A percentile compares a stretch with the other conserved stretches of the same genome.
Evolutionary conservation across 306 rosid species (phyloP).

Genomic region (Malus sylvestris): DNA sequence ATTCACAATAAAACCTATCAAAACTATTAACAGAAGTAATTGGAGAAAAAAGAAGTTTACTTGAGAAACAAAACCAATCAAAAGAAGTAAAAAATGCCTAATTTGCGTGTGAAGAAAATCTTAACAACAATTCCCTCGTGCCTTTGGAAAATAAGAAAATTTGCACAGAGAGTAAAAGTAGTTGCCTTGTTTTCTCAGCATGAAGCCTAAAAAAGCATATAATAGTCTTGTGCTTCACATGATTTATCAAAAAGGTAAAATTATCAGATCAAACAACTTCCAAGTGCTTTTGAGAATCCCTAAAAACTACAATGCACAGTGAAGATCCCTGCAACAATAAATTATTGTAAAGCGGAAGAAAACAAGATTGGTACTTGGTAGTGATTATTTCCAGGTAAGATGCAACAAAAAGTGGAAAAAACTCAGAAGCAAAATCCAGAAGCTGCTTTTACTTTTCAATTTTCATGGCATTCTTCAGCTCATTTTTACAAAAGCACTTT

Average conservation of each 20-base stretch:
- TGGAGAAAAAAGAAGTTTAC: neutral
- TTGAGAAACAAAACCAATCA: neutral
- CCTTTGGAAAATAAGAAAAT: neutral
- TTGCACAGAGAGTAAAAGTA: neutral
- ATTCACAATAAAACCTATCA: neutral
- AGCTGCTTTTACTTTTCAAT: neutral
- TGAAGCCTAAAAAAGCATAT: neutral
- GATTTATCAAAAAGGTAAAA: neutral
- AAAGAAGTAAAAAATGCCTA: conserved; percentile 1
- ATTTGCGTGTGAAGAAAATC: neutral
- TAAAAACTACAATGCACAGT: neutral
- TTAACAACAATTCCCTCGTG: neutral
- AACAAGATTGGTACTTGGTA: neutral
- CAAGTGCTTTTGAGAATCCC: neutral
- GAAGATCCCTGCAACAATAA: neutral
- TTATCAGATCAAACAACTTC: neutral
- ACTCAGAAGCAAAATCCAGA: neutral
- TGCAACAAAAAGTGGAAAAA: neutral
- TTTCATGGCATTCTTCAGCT: neutral
- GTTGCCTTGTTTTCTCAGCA: neutral
- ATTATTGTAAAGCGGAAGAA: neutral
- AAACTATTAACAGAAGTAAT: neutral
- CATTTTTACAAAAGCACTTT: neutral
- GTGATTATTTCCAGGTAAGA: neutral
- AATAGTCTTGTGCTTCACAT: neutral